Percentiles rank a stretch among this genome's conserved stretches.
Conservation (phyloP, 108 stramenopile genomes). For the Chaetoceros muelleri region DNA sequence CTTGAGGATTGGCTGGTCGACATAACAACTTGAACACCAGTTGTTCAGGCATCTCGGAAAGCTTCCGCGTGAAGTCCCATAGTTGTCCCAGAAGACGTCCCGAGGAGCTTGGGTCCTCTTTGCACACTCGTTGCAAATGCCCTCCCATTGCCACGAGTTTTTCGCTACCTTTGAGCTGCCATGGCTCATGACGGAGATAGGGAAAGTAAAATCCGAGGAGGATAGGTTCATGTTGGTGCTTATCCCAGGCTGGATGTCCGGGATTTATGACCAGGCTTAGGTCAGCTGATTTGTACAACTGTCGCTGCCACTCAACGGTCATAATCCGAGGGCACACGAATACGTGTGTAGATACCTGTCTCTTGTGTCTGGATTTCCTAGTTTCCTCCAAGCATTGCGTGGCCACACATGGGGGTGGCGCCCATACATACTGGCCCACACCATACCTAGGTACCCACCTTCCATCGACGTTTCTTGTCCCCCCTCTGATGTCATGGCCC, state of each 20-base stretch:
- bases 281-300: conserved; percentile 7
- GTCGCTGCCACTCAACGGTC: neutral
- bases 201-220: conserved; percentile 7
- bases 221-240: conserved; percentile 1
- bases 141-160: conserved; percentile 3
- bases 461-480: neutral
- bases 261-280: neutral
- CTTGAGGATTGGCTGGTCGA: neutral
- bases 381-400: conserved; percentile 6
- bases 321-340: conserved; percentile 9
- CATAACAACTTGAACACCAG: conserved; percentile 9
- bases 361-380: conserved; percentile 2
- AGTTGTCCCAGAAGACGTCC: neutral
- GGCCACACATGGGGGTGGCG: conserved; percentile 5
- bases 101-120: neutral
- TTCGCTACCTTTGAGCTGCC: conserved; percentile 8
- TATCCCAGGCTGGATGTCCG: conserved; percentile 2
- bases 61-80: neutral
- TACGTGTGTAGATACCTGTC: conserved; percentile 6
- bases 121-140: conserved; percentile 6
- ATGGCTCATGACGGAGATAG: conserved; percentile 1
- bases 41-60: conserved; percentile 2
- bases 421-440: neutral
- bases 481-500: neutral
- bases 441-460: neutral